phyloP scores from a whole-genome alignment of 2,329 filamentous ascomycete species.

The Neospermospora avenae region DNA sequence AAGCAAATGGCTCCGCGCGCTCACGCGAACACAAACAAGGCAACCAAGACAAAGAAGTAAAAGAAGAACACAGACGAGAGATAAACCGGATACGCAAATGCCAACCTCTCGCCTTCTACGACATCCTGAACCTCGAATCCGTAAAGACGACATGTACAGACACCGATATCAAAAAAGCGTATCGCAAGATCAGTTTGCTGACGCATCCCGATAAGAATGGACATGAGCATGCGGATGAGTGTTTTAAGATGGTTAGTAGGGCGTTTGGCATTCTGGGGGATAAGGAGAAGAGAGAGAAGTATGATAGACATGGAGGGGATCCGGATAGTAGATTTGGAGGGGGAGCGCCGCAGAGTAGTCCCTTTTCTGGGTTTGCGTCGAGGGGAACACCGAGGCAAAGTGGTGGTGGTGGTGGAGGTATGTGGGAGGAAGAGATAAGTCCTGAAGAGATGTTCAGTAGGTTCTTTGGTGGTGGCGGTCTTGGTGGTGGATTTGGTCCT shows the following conservation, averaged over 20 bases:
- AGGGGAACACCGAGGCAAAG: slow-evolving; percentile 38
- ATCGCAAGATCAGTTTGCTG: slow-evolving; percentile 87
- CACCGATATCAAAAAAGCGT: slow-evolving; percentile 93
- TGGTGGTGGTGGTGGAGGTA: slow-evolving; percentile 39
- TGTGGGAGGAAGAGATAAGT: slow-evolving; percentile 89
- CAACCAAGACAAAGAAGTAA: slow-evolving; percentile 67
- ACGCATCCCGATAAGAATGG: slow-evolving; percentile 99
- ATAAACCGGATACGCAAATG: slow-evolving; percentile 87
- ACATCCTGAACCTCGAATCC: slow-evolving; percentile 75
- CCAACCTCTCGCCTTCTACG: slow-evolving; percentile 85
- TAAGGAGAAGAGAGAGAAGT: slow-evolving; percentile 87
- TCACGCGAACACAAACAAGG: slow-evolving; percentile 54
- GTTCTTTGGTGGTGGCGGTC: slow-evolving; percentile 76
- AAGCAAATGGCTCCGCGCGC: slow-evolving; percentile 35
- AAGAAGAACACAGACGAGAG: slow-evolving; percentile 84
- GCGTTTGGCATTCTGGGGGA: slow-evolving; percentile 93
- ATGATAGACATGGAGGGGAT: slow-evolving; percentile 85
- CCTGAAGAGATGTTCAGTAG: slow-evolving; percentile 96
- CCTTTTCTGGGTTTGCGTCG: slow-evolving; percentile 59
- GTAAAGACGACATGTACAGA: slow-evolving; percentile 67
- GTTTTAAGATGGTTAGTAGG: slow-evolving; percentile 95
- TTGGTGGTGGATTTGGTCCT: slow-evolving; percentile 60
- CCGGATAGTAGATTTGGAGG: slow-evolving; percentile 82
- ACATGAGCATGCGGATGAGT: slow-evolving; percentile 91
- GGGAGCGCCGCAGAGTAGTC: slow-evolving; percentile 54